phyloP scores from a whole-genome alignment of 176 grass and related monocot genomes.

The Carex kokanica region DNA sequence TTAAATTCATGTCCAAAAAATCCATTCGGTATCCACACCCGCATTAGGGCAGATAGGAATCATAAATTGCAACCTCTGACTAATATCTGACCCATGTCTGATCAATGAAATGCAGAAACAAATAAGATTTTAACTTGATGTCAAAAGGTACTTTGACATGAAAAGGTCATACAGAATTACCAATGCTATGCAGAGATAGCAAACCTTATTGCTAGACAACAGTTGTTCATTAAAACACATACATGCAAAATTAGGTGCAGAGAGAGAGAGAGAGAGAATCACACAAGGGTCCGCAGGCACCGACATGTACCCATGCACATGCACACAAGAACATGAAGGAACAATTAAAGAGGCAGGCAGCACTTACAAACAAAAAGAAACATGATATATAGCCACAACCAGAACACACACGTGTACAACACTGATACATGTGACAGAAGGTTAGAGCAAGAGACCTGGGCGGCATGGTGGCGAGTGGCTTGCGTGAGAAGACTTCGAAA shows the following conservation, averaged over 20 bases:
- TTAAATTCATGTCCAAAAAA: background rate
- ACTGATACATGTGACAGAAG: background rate
- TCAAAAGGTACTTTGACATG: background rate
- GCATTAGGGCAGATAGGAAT: background rate
- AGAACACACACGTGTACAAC: background rate
- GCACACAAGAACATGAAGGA: background rate
- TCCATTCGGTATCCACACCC: background rate
- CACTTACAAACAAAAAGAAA: background rate
- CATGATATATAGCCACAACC: background rate
- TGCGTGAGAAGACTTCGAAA: constrained; percentile 96
- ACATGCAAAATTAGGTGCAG: background rate
- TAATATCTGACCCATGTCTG: background rate
- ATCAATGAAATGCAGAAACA: background rate
- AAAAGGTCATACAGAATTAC: background rate
- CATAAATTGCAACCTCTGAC: background rate
- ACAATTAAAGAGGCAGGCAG: background rate
- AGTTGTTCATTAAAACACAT: background rate
- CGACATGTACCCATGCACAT: background rate
- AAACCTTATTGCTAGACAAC: background rate
- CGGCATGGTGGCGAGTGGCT: constrained; percentile 91
- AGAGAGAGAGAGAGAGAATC: background rate
- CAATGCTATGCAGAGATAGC: background rate
- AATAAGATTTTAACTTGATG: background rate
- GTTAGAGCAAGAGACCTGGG: constrained; percentile 40
- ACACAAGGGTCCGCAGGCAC: background rate